These are phyloP conservation scores for Pichia cabralensis DNA, from an alignment of 805 yeast genomes.

Conservation along the genomic window DNA sequence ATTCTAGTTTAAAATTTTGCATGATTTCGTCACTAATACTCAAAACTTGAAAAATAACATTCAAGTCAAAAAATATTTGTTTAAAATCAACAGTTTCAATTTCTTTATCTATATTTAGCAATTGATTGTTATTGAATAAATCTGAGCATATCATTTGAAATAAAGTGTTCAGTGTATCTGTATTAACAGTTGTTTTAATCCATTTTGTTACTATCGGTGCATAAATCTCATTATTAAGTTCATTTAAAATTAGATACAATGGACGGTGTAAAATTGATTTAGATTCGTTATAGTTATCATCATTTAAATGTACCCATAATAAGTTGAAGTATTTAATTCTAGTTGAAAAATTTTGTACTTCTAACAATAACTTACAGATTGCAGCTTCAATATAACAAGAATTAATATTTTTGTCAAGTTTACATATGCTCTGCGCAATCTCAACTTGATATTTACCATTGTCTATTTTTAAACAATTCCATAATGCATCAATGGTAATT, in stretches of 20 bases:
- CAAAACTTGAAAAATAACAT: constrained; percentile 43
- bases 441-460: constrained; percentile 59
- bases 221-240: constrained; percentile 36
- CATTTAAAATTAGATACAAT: constrained; percentile 58
- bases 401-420: constrained; percentile 44
- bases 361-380: constrained; percentile 43
- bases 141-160: constrained; percentile 47
- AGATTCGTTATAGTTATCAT: constrained; percentile 34
- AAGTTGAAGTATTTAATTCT: constrained; percentile 48
- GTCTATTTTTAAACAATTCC: constrained; percentile 42
- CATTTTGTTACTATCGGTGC: constrained; percentile 38
- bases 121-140: constrained; percentile 34
- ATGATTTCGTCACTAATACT: constrained; percentile 34
- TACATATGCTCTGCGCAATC: constrained; percentile 54
- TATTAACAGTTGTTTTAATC: constrained; percentile 32
- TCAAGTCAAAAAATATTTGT: constrained; percentile 52
- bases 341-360: constrained; percentile 26
- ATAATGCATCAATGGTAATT: constrained; percentile 35
- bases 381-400: constrained; percentile 63
- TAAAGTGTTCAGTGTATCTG: constrained; percentile 52
- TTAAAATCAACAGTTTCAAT: constrained; percentile 48
- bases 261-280: constrained; percentile 51
- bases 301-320: constrained; percentile 63
- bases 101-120: constrained; percentile 11
- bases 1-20: constrained; percentile 45